A percentile compares a stretch with the other conserved stretches of the same genome.
These are phyloP conservation scores for Stagonosporopsis rhizophila DNA, from an alignment of 2,329 filamentous ascomycete genomes.

Conservation along the genomic window DNA sequence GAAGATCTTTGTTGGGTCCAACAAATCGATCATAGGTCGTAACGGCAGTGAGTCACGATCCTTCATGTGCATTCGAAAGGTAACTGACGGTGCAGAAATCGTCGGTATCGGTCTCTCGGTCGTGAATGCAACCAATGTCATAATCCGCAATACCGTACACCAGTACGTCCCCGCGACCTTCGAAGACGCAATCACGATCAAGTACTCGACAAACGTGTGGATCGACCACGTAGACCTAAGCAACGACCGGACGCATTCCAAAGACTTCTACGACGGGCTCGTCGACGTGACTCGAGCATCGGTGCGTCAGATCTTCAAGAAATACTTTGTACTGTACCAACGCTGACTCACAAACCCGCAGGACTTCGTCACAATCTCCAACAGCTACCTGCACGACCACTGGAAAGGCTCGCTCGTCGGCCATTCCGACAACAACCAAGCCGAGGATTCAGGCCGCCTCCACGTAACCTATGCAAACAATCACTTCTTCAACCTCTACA, in stretches of 20 bases:
- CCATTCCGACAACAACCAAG: slow-evolving; percentile 63
- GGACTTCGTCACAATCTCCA: slow-evolving; percentile 65
- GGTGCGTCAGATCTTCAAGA: neutral
- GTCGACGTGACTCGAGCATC: slow-evolving; percentile 66
- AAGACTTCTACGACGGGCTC: slow-evolving; percentile 72
- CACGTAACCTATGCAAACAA: slow-evolving; percentile 70
- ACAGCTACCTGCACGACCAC: slow-evolving; percentile 61
- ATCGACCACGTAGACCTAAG: slow-evolving; percentile 71
- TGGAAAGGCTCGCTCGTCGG: slow-evolving; percentile 65
- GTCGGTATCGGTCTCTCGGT: slow-evolving; percentile 55
- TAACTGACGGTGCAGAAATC: slow-evolving; percentile 34
- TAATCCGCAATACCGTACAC: slow-evolving; percentile 61
- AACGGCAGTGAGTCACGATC: neutral
- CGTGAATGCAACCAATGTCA: slow-evolving; percentile 58
- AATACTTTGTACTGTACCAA: neutral
- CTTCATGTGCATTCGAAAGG: neutral
- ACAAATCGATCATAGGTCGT: slow-evolving; percentile 57
- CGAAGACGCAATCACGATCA: slow-evolving; percentile 59
- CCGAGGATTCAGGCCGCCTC: slow-evolving; percentile 65
- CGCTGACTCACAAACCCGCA: neutral
- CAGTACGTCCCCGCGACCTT: slow-evolving; percentile 49
- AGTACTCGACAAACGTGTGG: slow-evolving; percentile 62
- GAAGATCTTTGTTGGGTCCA: slow-evolving; percentile 51
- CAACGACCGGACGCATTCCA: slow-evolving; percentile 63
- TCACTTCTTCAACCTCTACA: slow-evolving; percentile 67